Evolutionary conservation across 2,329 filamentous ascomycete species (phyloP).

Genomic region (Dactylellina leptospora): DNA sequence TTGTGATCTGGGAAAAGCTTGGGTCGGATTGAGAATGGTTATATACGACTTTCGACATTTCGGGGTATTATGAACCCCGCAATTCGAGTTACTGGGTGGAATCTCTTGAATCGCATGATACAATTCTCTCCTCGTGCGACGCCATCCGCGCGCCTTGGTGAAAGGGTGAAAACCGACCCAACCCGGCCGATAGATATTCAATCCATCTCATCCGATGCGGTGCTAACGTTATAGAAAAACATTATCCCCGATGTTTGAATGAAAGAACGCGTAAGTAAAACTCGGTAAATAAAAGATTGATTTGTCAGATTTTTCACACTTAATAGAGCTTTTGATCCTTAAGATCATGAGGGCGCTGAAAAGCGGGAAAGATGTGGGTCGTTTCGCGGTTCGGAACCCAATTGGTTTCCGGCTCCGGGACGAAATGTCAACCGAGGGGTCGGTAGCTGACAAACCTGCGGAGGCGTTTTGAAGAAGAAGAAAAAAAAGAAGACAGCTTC

Average conservation of each 20-base stretch:
- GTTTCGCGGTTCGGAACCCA: constrained; percentile 43
- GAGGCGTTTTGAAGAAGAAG: not conserved
- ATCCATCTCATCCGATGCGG: no score
- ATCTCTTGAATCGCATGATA: constrained; percentile 18
- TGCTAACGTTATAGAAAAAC: not conserved
- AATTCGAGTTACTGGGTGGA: no score
- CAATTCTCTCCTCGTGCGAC: constrained; percentile 10
- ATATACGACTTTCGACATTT: no score
- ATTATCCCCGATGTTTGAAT: no score
- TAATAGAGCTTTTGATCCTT: no score
- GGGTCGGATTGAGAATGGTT: no score
- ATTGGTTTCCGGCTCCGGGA: constrained; percentile 17
- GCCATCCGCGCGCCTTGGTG: constrained; percentile 16
- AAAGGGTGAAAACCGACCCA: not conserved
- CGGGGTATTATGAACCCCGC: no score
- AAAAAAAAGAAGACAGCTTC: not conserved
- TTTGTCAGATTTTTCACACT: constrained; percentile 31
- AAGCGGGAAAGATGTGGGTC: not conserved
- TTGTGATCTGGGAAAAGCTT: not conserved
- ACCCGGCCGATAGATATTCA: not conserved
- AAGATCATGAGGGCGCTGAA: not conserved
- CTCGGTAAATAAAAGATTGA: not conserved
- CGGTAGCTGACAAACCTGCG: not conserved
- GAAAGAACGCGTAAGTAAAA: not conserved
- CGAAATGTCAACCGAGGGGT: not conserved